phyloP scores from a whole-genome alignment of 495 filamentous ascomycete species.

The Penicillium soppii region DNA sequence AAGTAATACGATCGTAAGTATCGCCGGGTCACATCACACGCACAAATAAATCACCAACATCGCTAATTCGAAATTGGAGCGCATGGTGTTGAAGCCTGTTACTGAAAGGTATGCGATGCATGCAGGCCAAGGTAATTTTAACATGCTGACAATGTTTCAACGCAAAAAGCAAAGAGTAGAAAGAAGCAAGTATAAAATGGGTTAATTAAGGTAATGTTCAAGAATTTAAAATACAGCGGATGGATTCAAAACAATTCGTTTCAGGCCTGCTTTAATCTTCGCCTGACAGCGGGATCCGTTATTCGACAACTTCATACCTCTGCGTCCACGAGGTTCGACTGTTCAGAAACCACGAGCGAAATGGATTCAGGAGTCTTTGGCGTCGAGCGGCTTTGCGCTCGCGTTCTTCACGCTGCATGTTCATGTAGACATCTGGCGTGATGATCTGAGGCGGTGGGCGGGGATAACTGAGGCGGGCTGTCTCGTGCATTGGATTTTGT shows the following conservation, averaged over 20 bases:
- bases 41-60: not conserved
- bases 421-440: constrained; percentile 13
- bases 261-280: not conserved
- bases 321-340: not conserved
- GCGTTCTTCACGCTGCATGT: constrained; percentile 14
- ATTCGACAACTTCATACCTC: constrained; percentile 7
- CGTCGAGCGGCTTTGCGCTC: constrained; percentile 8
- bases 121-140: not conserved
- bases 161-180: constrained; percentile 2
- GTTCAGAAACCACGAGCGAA: constrained; percentile 9
- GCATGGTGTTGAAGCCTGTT: not conserved
- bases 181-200: not conserved
- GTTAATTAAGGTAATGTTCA: not conserved
- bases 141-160: not conserved
- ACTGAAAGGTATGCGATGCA: too few relatives aligned
- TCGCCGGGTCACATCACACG: not conserved
- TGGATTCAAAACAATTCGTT: not conserved
- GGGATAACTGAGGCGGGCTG: not conserved
- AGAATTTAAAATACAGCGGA: not conserved
- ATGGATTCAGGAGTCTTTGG: constrained; percentile 1
- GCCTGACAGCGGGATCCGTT: not conserved
- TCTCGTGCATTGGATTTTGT: not conserved
- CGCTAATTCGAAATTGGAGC: not conserved
- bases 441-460: constrained; percentile 15
- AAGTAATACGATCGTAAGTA: not conserved